phyloP scores from a whole-genome alignment of 2,329 filamentous ascomycete genomes.

The Arthrinium puccinioides region DNA sequence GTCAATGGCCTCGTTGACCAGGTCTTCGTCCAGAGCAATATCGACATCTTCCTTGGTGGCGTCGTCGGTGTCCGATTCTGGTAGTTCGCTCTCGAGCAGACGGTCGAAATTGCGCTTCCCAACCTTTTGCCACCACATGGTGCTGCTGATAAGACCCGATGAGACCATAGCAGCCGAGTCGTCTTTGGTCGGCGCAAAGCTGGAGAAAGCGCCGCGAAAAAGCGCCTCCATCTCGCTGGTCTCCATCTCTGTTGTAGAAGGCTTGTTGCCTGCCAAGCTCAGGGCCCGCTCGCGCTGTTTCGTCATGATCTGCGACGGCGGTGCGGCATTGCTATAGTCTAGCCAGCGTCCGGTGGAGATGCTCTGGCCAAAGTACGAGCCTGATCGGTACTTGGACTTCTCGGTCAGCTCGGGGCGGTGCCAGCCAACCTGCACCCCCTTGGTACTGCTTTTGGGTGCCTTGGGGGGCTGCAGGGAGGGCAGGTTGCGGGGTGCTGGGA shows the following conservation, averaged over 20 bases:
- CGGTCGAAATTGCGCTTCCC: conserved; percentile 61
- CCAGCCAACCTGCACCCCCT: conserved; percentile 47
- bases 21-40: conserved; percentile 38
- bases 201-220: conserved; percentile 71
- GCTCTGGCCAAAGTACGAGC: conserved; percentile 59
- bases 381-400: conserved; percentile 45
- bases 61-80: conserved; percentile 27
- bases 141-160: conserved; percentile 55
- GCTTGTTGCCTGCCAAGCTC: conserved; percentile 56
- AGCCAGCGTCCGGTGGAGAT: conserved; percentile 64
- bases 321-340: conserved; percentile 58
- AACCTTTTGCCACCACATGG: conserved; percentile 68
- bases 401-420: conserved; percentile 48
- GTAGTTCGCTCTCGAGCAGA: conserved; percentile 46
- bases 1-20: conserved; percentile 47
- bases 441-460: conserved; percentile 62
- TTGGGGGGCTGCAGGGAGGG: conserved; percentile 65
- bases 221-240: conserved; percentile 64
- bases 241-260: conserved; percentile 47
- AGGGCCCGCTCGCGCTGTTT: conserved; percentile 67
- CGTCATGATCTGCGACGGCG: conserved; percentile 44
- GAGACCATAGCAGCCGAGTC: conserved; percentile 65
- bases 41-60: conserved; percentile 17
- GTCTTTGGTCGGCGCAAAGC: conserved; percentile 71
- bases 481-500: conserved; percentile 59